phyloP scores from a whole-genome alignment of 257 asterid genomes.

The Mentha longifolia region DNA sequence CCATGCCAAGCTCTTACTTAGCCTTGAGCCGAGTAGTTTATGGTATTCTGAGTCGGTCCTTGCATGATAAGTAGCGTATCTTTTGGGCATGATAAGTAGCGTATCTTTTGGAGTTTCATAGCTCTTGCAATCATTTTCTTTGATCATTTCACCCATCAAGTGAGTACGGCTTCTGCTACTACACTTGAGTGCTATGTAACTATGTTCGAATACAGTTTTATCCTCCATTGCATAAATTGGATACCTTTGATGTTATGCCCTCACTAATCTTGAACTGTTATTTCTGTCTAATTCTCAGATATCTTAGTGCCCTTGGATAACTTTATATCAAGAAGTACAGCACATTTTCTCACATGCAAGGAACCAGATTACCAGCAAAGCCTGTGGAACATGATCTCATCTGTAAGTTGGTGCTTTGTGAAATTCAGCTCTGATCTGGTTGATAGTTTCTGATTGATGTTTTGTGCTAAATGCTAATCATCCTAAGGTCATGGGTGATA shows the following conservation, averaged over 20 bases:
- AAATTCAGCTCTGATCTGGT: conserved; percentile 16
- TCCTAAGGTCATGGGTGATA: conserved; percentile 82
- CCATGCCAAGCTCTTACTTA: no score
- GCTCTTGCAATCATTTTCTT: no score
- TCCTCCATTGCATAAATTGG: neutral
- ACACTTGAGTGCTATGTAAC: neutral
- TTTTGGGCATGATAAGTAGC: no score
- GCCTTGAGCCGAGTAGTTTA: no score
- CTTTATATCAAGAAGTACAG: conserved; percentile 89
- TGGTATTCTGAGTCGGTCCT: no score
- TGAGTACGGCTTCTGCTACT: neutral
- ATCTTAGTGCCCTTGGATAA: conserved; percentile 95
- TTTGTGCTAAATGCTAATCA: conserved; percentile 35
- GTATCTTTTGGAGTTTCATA: no score
- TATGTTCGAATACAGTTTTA: no score
- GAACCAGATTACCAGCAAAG: conserved; percentile 98
- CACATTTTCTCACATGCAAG: conserved; percentile 87
- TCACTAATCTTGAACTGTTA: neutral
- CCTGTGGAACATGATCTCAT: conserved; percentile 93
- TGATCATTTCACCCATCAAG: no score
- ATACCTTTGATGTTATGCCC: conserved; percentile 1
- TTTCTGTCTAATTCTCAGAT: conserved; percentile 53
- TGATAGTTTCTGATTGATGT: conserved; percentile 18
- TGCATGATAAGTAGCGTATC: no score
- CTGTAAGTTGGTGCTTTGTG: conserved; percentile 57